Evolutionary conservation across 1,284 basidiomycete genomes (phyloP), one percentile per base, ranked within the genome.

Genomic region (Stygiomarasmius scandens): DNA sequence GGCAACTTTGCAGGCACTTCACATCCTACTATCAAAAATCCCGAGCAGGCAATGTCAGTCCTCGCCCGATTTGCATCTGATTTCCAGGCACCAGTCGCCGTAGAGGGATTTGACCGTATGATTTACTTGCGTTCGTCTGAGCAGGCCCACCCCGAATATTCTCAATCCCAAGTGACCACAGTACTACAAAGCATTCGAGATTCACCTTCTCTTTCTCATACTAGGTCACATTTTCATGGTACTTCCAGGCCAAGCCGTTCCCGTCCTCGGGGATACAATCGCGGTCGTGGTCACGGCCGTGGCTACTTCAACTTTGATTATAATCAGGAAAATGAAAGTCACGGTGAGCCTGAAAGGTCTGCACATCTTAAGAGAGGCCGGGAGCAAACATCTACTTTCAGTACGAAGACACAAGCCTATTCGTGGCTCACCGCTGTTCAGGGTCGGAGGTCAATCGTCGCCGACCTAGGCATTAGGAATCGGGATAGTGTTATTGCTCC

Each of bases 11-110:
- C 66, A 91, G 89, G 89, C 61, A 78, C 76, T 44, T 76, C 72
- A 52, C 89, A 90, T 71, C 89, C 89, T 51, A 91, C 89, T 56
- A 90, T 91, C 68, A 83, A 73, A 59, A 76, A 69, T 62, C 75
- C 79, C 47, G 78, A 81, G 65, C 74, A 82, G 44, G 88, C 83
- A 8, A 65, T 87, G 56, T 69, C 74, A 22, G 71, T 90, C 16
- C 76, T 91, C 56, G 74, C 79, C 57, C 81, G 81, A 52, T 89
- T 91, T 69, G 78, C 79, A 55, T 74, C 77, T 51, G 80, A 84
- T 61, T 85, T 83, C 65, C 71, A 74, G 63, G 66, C 73, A n/a
- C 89, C 89, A 41, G 65, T 67, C 23, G 63, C 77, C 38, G 66
- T 74, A 36, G 89, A 90, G 74, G 86, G 83, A 23, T 82, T 85